Conservation (phyloP, 257 asterid genomes). For the Schizonepeta tenuifolia region DNA sequence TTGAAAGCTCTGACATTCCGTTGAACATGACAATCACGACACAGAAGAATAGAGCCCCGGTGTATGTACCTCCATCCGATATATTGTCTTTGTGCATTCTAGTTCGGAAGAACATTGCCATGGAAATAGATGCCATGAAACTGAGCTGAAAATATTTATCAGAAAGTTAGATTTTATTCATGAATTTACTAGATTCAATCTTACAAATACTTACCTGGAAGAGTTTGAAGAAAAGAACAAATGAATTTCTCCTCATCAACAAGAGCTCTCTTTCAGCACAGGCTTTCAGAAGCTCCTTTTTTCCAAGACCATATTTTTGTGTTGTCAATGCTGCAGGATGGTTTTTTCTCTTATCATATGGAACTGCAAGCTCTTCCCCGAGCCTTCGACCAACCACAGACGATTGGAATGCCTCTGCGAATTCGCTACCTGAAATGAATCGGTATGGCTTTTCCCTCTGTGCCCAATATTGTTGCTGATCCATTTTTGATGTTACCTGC, state of each 20-base stretch:
- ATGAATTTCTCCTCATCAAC: conserved; percentile 66
- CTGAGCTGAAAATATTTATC: conserved; percentile 44
- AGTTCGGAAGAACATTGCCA: conserved; percentile 59
- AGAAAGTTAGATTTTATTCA: too few relatives aligned
- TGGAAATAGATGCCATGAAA: conserved; percentile 40
- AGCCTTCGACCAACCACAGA: conserved; percentile 43
- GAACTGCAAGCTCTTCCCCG: conserved; percentile 54
- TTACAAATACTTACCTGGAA: conserved; percentile 52
- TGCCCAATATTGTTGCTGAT: conserved; percentile 60
- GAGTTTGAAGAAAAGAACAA: conserved; percentile 54
- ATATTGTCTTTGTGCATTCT: conserved; percentile 44
- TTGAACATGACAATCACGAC: conserved; percentile 59
- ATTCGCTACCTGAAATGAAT: conserved; percentile 43
- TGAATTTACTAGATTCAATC: too few relatives aligned
- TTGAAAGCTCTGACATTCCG: conserved; percentile 64
- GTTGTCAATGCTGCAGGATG: conserved; percentile 81
- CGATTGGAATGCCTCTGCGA: conserved; percentile 43
- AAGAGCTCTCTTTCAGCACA: conserved; percentile 58
- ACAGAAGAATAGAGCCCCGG: conserved; percentile 52
- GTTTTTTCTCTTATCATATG: conserved; percentile 64
- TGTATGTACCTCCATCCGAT: conserved; percentile 51
- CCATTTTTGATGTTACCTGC: conserved; percentile 61
- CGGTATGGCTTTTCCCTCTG: conserved; percentile 42
- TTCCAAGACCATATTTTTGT: conserved; percentile 54
- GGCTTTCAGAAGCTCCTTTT: conserved; percentile 61